Base-by-base conservation (phyloP, 1,284 basidiomycete genomes). In the Meira nashicola region DNA sequence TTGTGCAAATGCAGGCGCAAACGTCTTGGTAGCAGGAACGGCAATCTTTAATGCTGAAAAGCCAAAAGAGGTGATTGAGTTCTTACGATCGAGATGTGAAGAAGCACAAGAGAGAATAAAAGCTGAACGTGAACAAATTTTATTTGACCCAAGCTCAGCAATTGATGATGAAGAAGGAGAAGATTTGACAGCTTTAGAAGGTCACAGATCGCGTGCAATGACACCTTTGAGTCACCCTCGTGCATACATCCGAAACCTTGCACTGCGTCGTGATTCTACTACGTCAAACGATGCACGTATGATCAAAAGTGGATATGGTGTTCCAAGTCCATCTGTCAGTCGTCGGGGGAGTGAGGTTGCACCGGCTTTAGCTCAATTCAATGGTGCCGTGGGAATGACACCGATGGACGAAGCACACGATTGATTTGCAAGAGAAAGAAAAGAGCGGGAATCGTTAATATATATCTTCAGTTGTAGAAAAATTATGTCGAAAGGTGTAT, bases 21-120 rank as follows among this genome's bases (percentile, higher is more conserved):
- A 99, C 77, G 92, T 99, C 65, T 92, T 98, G 65, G 95, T 99
- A 12, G 94, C 95, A 9, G 95, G 95, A 17, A 97, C 92, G 8
- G 93, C 95, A 12, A 89, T 98, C 69, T 98, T 98, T 76, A 86
- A 85, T 50, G 86, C 92, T 15, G 78, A 85, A 17, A 83, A 87
- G 68, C 90, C 95, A 0, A 87, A 88, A 62, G 70, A 76, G 28
- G 76, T 78, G 19, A 77, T 78, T 54, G 55, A 58, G 11, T 76
- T 69, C 49, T 52, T 77, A 23, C 55, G 76, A 1, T 62, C 49
- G 15, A 44, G 67, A 15, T 76, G 74, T 59, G 72, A 76, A 47
- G 71, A 68, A 48, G 74, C 76, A 0, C 76, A 78, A 47, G 74
- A 67, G 44, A 57, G 71, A 12, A 77, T 78, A 59, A 63, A 68